phyloP scores from a whole-genome alignment of 768 basidiomycete genomes.

The Leccinum rimulosum region DNA sequence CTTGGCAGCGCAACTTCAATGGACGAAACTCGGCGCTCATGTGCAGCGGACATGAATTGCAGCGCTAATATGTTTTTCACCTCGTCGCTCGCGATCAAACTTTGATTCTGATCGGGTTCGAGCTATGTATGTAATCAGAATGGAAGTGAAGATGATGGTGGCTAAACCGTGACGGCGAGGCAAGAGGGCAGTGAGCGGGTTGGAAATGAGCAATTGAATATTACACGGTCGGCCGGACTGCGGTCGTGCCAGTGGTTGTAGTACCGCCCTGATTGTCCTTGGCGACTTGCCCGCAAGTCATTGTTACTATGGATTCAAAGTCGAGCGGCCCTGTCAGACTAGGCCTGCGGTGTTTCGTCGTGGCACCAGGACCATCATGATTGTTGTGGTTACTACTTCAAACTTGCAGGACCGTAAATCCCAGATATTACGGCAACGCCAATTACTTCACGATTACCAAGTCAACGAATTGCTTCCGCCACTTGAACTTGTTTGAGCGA shows the following conservation, averaged over 20 bases:
- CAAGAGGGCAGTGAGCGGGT: background rate
- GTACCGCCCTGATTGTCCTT: background rate
- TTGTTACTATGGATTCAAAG: background rate
- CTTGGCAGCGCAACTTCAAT: background rate
- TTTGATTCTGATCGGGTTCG: slow-evolving; percentile 1
- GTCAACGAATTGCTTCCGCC: background rate
- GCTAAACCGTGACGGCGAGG: background rate
- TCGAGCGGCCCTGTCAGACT: background rate
- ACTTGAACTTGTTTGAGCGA: background rate
- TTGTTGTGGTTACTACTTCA: background rate
- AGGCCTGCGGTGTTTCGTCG: background rate
- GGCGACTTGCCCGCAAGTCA: background rate
- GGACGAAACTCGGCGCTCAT: background rate
- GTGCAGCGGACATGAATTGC: background rate
- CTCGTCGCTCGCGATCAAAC: background rate
- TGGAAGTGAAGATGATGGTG: background rate
- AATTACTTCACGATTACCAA: background rate
- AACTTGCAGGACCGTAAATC: background rate
- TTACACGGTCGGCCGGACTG: background rate
- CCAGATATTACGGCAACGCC: background rate
- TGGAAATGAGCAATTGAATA: background rate
- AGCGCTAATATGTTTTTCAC: background rate
- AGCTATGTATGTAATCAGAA: background rate
- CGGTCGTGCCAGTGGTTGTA: background rate
- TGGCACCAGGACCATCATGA: background rate